A percentile compares a stretch with the other conserved stretches of the same genome.
phyloP scores from a whole-genome alignment of 164 flowering plant species.

The Vitis amurensis region DNA sequence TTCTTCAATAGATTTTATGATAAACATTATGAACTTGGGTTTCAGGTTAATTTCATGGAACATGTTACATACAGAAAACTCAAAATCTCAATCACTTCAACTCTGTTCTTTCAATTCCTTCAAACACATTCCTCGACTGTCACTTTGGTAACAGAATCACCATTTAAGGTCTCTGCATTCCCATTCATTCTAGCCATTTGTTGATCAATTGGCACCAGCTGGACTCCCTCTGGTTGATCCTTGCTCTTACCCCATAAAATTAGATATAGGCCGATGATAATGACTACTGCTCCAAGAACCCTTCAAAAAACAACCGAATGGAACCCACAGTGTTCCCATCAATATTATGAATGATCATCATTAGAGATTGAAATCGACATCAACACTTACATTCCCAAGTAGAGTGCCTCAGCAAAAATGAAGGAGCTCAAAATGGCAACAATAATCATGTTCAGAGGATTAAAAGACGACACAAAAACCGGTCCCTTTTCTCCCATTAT shows the following conservation, averaged over 20 bases:
- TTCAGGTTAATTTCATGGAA: too few relatives aligned
- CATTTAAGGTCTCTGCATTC: not conserved
- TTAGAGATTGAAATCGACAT: too few relatives aligned
- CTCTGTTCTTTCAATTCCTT: not conserved
- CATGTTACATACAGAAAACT: too few relatives aligned
- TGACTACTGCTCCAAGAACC: constrained; percentile 40
- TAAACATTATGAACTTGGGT: too few relatives aligned
- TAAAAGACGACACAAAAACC: constrained; percentile 52
- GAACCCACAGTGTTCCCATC: not conserved
- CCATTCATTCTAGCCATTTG: constrained; percentile 1
- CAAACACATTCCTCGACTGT: constrained; percentile 2
- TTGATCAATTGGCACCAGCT: not conserved
- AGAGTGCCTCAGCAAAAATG: constrained; percentile 30
- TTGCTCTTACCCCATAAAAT: constrained; percentile 53
- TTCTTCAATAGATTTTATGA: too few relatives aligned
- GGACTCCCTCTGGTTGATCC: constrained; percentile 13
- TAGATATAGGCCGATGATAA: constrained; percentile 38
- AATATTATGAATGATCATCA: too few relatives aligned
- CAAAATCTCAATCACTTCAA: too few relatives aligned
- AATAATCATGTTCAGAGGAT: constrained; percentile 44
- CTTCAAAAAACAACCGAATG: constrained; percentile 12
- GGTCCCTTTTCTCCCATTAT: constrained; percentile 45
- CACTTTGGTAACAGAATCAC: not conserved
- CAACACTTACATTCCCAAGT: constrained; percentile 42
- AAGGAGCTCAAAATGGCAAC: constrained; percentile 39